Evolutionary conservation across 257 asterid genomes (phyloP).

Genomic region (Solanum verrucosum): DNA sequence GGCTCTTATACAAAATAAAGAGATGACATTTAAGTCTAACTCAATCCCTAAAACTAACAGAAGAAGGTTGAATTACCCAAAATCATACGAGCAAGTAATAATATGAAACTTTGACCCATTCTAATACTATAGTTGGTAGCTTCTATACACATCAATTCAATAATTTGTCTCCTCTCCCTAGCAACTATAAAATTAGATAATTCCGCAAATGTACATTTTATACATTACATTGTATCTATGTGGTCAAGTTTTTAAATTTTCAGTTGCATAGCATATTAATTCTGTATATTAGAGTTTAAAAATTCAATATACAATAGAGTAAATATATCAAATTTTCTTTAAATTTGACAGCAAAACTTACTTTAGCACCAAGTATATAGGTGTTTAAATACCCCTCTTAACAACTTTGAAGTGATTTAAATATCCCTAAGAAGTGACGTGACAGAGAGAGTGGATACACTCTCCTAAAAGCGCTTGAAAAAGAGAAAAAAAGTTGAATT

Average conservation of each 20-base stretch:
- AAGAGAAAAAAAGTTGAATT: not conserved
- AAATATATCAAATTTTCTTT: too few relatives aligned
- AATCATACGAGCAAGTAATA: not conserved
- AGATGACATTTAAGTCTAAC: not conserved
- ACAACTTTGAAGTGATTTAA: not conserved
- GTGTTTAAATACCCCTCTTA: too few relatives aligned
- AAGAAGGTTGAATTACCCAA: not conserved
- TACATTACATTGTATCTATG: not conserved
- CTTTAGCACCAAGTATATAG: not conserved
- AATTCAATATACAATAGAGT: not conserved
- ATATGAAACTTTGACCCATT: not conserved
- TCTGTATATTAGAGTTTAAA: not conserved
- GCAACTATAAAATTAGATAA: not conserved
- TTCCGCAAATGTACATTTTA: not conserved
- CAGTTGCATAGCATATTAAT: not conserved
- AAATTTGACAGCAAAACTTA: not conserved
- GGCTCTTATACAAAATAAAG: not conserved
- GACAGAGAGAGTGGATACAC: not conserved
- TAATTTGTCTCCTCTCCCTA: not conserved
- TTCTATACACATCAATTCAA: not conserved
- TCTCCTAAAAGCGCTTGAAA: not conserved
- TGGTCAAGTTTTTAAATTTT: not conserved
- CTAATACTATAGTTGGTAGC: not conserved
- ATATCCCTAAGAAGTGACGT: not conserved
- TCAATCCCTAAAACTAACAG: not conserved